Evolutionary conservation across 495 filamentous ascomycete species (phyloP), one percentile per base, ranked within the genome.

Genomic region (Tuber aestivum): DNA sequence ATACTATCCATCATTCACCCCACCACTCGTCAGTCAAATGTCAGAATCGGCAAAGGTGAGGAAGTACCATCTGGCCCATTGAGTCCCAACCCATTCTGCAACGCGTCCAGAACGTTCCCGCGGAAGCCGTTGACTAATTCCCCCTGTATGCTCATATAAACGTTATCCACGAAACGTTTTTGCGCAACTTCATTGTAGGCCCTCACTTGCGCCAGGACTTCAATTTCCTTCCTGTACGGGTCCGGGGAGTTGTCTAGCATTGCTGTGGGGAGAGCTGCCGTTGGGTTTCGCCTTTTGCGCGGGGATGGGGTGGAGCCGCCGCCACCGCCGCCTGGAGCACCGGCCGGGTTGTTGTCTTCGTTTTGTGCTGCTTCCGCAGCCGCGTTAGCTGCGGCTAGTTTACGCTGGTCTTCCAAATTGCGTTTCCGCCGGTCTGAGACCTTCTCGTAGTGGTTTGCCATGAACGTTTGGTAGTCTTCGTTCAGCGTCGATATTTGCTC

Each of bases 101-200:
- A 8, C 18, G 69, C 41, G 3, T 71, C 72, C 27, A 73, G 27
- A 27, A 82, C 44, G 1, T 35, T 65, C 50, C 72, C 73, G 41
- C 73, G 69, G 48, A 82, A 79, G 10, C 42, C 70, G 35, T 69
- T 71, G 16, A 79, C 65, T 7, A 76, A 70, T 75, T 82, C 80
- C 14, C 72, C 74, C 37, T 76, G 74, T 6, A 82, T 76, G 9
- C 77, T 74, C 76, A 82, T 82, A 21, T 82, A 82, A 27, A 82
- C 80, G 48, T 80, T 80, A 38, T 82, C 80, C 8, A 82, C 72
- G n/a, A 82, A 82, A 7, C 80, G 74, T 40, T 79, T 82, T 38
- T 75, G 74, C n/a, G 80, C 80, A 18, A 82, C 68, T 42, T 82
- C 80, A 23, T 76, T 72, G 38, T 82, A 82, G 23, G 80, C 80